These are phyloP conservation scores for Aspergillus nanangensis DNA, from an alignment of 495 filamentous ascomycete genomes.

Conservation along the genomic window DNA sequence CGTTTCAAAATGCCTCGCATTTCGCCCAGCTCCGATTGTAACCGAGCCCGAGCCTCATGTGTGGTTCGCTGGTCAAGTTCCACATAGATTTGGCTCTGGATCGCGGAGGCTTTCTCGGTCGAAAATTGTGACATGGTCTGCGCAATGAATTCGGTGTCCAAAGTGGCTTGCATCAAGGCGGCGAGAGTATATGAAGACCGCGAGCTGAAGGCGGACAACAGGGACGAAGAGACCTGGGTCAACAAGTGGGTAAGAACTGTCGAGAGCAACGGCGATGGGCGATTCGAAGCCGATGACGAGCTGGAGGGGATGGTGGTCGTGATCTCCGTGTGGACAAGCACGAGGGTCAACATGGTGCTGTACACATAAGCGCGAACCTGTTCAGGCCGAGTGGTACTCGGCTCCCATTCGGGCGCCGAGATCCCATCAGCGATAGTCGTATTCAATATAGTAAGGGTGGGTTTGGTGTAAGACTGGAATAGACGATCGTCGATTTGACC, in stretches of 20 bases:
- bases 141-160: slow-evolving; percentile 94
- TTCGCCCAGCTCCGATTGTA: slow-evolving; percentile 83
- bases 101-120: slow-evolving; percentile 70
- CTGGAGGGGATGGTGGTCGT: slow-evolving; percentile 61
- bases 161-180: slow-evolving; percentile 91
- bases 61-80: slow-evolving; percentile 84
- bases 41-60: slow-evolving; percentile 67
- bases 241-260: slow-evolving; percentile 78
- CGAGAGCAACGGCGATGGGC: slow-evolving; percentile 47
- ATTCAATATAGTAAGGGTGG: slow-evolving; percentile 57
- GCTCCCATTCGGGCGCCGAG: slow-evolving; percentile 64
- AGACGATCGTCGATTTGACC: slow-evolving; percentile 82
- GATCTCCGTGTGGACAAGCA: slow-evolving; percentile 88
- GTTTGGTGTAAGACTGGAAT: slow-evolving; percentile 84
- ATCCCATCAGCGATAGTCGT: slow-evolving; percentile 68
- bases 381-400: slow-evolving; percentile 56
- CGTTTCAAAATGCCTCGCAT: slow-evolving; percentile 83
- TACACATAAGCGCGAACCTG: slow-evolving; percentile 87
- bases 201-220: slow-evolving; percentile 65
- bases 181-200: slow-evolving; percentile 66
- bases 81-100: slow-evolving; percentile 84
- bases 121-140: slow-evolving; percentile 88
- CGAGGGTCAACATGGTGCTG: slow-evolving; percentile 72
- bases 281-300: slow-evolving; percentile 22
- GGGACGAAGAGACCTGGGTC: slow-evolving; percentile 65